These are phyloP conservation scores for Solanum neorickii DNA, from an alignment of 257 asterid genomes.

Conservation along the genomic window DNA sequence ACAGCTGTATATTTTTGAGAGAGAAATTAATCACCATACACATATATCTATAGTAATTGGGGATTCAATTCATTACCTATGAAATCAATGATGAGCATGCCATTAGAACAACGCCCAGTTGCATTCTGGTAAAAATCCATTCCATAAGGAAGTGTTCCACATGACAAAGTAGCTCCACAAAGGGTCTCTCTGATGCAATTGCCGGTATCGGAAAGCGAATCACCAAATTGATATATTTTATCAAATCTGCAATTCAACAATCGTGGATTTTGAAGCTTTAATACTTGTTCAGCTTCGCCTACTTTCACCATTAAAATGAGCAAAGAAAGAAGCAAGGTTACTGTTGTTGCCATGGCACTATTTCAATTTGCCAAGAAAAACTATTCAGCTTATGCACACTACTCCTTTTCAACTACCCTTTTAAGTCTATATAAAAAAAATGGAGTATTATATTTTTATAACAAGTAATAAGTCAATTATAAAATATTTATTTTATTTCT, in stretches of 20 bases:
- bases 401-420: no score
- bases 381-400: background rate
- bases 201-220: slow-evolving; percentile 12
- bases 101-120: slow-evolving; percentile 11
- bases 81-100: slow-evolving; percentile 6
- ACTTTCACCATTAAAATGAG: background rate
- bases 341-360: background rate
- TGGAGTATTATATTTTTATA: no score
- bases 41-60: background rate
- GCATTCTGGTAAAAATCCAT: background rate
- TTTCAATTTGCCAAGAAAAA: background rate
- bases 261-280: background rate
- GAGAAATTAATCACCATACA: background rate
- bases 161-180: background rate
- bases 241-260: background rate
- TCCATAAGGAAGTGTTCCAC: slow-evolving; percentile 3
- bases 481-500: no score
- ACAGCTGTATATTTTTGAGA: background rate
- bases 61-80: background rate
- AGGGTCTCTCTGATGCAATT: slow-evolving; percentile 1
- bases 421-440: no score
- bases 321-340: background rate
- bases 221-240: slow-evolving; percentile 10
- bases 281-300: background rate
- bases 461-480: no score